Evolutionary conservation across 495 filamentous ascomycete genomes (phyloP), one percentile per base, ranked within the genome.

Genomic region (Aspergillus sclerotiicarbonarius): DNA sequence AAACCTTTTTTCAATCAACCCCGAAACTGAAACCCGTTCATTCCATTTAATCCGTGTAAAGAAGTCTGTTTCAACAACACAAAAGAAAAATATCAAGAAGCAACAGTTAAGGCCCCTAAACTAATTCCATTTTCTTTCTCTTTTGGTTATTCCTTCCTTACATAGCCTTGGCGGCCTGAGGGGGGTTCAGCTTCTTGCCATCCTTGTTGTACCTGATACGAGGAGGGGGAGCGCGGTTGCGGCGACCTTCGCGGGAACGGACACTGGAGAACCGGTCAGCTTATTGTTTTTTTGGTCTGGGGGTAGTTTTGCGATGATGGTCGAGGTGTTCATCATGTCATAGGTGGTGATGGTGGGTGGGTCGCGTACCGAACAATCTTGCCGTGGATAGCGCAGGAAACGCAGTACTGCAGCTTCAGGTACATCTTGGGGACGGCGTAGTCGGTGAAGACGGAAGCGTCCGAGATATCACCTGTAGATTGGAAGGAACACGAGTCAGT

Each of bases 391-490:
- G 94, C 94, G 82, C 94, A 98, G 75, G 95, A 98, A 72, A 98
- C 94, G 78, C 94, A 99, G 90, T 99, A 99, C 84, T 99, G 94
- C 76, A 99, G 88, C 87, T 99, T 99, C 77, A 99, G 83, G 88
- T 99, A 99, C 94, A 99, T 99, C 87, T 99, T 99, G 78, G 94
- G 94, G 76, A 99, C 92, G 58, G 91, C 89, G 84, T 99, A 99
- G 82, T 99, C 94, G 63, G 89, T 80, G 84, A 97, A 98, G 77
- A 99, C 94, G 66, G 94, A 98, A 70, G 94, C 94, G 71, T 99
- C 94, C 62, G 92, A 96, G 80, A 99, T 98, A 92, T 99, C 94
- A 90, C 93, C 93, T 98, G 76, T 35, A 62, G 3, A 31, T 47
- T 44, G 20, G 18, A 61, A 54, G 18, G 48, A 53, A 51, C 39